Percentiles rank a stretch among this genome's conserved stretches.
Evolutionary conservation across 2,329 filamentous ascomycete genomes (phyloP).

Genomic region (Xylaria sp.): DNA sequence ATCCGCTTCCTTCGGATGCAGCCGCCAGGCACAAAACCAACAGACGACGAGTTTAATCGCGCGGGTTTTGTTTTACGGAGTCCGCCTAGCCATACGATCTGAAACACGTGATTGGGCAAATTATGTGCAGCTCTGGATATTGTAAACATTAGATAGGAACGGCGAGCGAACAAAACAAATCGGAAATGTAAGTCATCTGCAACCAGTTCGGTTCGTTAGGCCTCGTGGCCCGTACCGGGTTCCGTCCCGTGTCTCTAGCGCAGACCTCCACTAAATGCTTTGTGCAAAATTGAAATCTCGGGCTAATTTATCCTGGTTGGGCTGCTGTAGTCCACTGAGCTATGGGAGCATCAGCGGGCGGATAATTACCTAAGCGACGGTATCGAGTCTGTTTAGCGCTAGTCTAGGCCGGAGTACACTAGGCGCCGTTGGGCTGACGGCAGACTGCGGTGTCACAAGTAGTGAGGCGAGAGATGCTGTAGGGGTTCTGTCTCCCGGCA

Average conservation of each 20-base stretch:
- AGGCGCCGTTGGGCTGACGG: too few species aligned
- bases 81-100: neutral
- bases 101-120: conserved; percentile 4
- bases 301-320: neutral
- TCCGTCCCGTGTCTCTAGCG: neutral
- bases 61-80: conserved; percentile 2
- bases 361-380: too few species aligned
- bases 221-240: neutral
- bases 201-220: neutral
- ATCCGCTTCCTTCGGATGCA: conserved; percentile 12
- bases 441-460: neutral
- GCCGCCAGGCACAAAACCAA: neutral
- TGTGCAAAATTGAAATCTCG: neutral
- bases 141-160: neutral
- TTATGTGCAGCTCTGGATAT: neutral
- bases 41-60: neutral
- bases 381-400: too few species aligned
- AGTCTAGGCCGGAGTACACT: too few species aligned
- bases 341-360: too few species aligned
- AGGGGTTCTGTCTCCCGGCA: conserved; percentile 12
- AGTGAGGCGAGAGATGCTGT: neutral
- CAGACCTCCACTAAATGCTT: neutral
- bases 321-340: too few species aligned
- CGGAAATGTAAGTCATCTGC: neutral
- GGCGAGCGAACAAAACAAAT: neutral